These are phyloP conservation scores for Suillus lakei DNA, from an alignment of 768 basidiomycete genomes.

Conservation along the genomic window DNA sequence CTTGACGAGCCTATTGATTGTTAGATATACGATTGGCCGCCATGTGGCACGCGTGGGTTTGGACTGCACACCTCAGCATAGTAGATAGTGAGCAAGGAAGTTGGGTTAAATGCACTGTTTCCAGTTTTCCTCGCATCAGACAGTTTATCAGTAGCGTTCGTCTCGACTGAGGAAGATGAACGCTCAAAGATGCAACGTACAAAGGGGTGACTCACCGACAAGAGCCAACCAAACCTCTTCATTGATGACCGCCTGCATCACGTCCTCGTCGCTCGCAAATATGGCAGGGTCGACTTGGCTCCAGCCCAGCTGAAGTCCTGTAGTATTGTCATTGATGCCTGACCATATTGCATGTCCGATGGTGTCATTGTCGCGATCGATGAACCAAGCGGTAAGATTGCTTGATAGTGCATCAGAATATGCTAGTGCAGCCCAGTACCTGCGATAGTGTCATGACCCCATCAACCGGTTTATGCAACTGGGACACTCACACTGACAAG, in stretches of 20 bases:
- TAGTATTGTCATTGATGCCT: constrained; percentile 28
- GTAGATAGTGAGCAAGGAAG: constrained; percentile 32
- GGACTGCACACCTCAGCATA: constrained; percentile 41
- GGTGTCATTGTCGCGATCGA: constrained; percentile 43
- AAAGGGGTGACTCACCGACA: constrained; percentile 34
- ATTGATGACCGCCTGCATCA: constrained; percentile 39
- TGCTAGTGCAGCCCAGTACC: constrained; percentile 32
- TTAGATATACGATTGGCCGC: not conserved
- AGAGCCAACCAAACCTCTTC: constrained; percentile 48
- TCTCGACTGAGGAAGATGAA: constrained; percentile 30
- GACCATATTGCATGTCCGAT: constrained; percentile 37
- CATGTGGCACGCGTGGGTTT: no score
- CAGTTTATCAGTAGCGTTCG: constrained; percentile 40
- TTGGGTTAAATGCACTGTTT: constrained; percentile 40
- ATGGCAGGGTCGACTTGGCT: constrained; percentile 18
- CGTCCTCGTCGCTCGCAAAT: constrained; percentile 30
- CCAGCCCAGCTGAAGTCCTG: constrained; percentile 29
- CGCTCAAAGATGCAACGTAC: not conserved
- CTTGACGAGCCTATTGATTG: constrained; percentile 43
- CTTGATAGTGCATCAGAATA: constrained; percentile 21
- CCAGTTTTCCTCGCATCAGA: constrained; percentile 41
- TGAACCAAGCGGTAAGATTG: constrained; percentile 43
- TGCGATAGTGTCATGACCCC: constrained; percentile 6
- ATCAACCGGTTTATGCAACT: no score
- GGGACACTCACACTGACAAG: no score